Conservation (phyloP, 208 protist species). For the Trypanosoma lewisi region DNA sequence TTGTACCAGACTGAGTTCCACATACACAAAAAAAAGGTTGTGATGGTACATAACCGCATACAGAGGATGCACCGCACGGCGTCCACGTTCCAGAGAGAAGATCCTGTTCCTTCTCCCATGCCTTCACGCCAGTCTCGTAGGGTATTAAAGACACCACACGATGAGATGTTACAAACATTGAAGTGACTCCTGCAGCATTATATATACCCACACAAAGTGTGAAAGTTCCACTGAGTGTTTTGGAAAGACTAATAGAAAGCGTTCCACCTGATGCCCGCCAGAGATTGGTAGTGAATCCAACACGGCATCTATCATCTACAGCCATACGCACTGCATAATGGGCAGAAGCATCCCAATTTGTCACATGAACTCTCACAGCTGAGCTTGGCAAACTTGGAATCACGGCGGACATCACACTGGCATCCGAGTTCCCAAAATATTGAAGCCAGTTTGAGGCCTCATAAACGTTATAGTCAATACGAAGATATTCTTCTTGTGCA, state of each 20-base stretch:
- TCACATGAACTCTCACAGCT: constrained; percentile 1
- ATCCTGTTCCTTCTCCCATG: constrained; percentile 8
- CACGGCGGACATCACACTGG: neutral
- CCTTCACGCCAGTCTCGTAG: constrained; percentile 1
- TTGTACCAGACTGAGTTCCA: neutral
- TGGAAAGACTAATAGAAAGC: constrained; percentile 2
- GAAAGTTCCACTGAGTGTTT: constrained; percentile 4
- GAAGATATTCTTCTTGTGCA: constrained; percentile 39
- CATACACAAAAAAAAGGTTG: constrained; percentile 14
- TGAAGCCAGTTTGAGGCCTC: constrained; percentile 36
- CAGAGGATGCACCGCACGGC: constrained; percentile 10
- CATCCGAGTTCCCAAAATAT: constrained; percentile 27
- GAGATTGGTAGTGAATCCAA: constrained; percentile 23
- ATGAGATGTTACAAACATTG: constrained; percentile 12
- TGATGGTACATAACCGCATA: constrained; percentile 10
- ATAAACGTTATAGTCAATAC: constrained; percentile 56
- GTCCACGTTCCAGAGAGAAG: constrained; percentile 1
- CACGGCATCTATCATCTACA: constrained; percentile 32
- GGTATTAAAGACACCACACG: constrained; percentile 1
- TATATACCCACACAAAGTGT: constrained; percentile 18
- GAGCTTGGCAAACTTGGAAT: constrained; percentile 6
- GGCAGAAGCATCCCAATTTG: constrained; percentile 8
- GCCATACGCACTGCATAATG: constrained; percentile 39
- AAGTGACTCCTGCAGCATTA: constrained; percentile 1
- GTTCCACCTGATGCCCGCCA: neutral